Conservation (phyloP, 495 filamentous ascomycete genomes). For the Penicillium longicatenatum region DNA sequence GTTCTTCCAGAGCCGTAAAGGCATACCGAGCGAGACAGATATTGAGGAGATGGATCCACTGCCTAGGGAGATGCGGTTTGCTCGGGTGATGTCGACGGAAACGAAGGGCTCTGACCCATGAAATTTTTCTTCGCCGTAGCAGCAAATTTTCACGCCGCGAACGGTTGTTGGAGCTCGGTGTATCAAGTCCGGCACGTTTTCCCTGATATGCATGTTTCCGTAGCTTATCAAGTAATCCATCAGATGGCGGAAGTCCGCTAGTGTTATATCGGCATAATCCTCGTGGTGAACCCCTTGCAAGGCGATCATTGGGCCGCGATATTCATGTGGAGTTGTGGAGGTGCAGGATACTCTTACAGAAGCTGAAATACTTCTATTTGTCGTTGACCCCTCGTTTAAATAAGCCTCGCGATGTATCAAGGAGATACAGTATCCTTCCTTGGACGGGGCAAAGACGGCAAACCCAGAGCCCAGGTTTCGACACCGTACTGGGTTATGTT, state of each 20-base stretch:
- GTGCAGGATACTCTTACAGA: too few species aligned
- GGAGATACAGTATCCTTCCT: too few species aligned
- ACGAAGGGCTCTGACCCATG: conserved; percentile 6
- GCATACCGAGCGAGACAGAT: conserved; percentile 5
- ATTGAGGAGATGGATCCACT: neutral
- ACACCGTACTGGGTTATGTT: neutral
- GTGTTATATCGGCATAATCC: neutral
- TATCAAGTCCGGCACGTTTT: neutral
- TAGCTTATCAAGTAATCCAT: neutral
- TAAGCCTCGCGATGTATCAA: too few species aligned
- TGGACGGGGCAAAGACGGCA: too few species aligned
- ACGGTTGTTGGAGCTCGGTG: conserved; percentile 1
- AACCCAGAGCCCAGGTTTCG: too few species aligned
- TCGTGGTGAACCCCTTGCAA: too few species aligned
- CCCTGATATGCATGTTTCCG: conserved; percentile 3
- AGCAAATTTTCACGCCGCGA: conserved; percentile 8
- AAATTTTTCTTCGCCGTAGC: neutral
- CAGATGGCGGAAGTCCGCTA: neutral
- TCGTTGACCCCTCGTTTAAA: too few species aligned
- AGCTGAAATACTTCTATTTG: too few species aligned
- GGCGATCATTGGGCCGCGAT: too few species aligned
- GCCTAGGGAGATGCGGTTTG: neutral
- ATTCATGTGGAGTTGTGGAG: too few species aligned
- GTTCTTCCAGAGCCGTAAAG: conserved; percentile 6
- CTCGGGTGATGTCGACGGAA: neutral